phyloP scores from a whole-genome alignment of 257 asterid genomes.

The Schizonepeta tenuifolia region DNA sequence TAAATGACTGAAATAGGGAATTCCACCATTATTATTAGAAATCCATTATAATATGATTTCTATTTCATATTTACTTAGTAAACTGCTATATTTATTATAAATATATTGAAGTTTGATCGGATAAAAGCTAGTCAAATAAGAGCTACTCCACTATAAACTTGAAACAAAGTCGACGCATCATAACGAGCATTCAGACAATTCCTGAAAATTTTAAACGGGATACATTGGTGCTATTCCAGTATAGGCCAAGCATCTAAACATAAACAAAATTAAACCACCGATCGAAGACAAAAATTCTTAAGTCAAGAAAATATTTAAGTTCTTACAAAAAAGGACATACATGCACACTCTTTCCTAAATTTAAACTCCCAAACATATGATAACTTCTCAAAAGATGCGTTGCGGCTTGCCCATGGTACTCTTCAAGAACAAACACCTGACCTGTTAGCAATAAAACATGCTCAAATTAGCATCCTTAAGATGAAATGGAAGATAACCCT shows the following conservation, averaged over 20 bases:
- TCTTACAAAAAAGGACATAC: not conserved
- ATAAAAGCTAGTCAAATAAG: no score
- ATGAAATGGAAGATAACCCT: no score
- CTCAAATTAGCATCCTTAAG: not conserved
- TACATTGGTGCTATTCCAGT: not conserved
- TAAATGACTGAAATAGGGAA: no score
- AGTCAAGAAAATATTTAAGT: not conserved
- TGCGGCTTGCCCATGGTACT: conserved; percentile 61
- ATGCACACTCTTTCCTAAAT: not conserved
- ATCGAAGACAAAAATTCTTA: conserved; percentile 20
- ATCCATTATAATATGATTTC: no score
- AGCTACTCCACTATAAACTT: no score
- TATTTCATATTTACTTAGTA: no score
- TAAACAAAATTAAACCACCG: conserved; percentile 20
- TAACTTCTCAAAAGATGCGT: conserved; percentile 46
- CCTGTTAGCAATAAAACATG: conserved; percentile 36
- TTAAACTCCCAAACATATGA: not conserved
- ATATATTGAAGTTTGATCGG: no score
- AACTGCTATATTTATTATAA: no score
- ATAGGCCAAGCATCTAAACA: conserved; percentile 7
- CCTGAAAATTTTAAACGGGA: not conserved
- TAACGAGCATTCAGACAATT: no score
- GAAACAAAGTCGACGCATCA: no score
- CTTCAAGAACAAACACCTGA: conserved; percentile 60
- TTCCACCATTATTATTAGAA: no score